These are phyloP conservation scores for Salinomyces thailandicus DNA, from an alignment of 2,329 filamentous ascomycete genomes.

Conservation along the genomic window DNA sequence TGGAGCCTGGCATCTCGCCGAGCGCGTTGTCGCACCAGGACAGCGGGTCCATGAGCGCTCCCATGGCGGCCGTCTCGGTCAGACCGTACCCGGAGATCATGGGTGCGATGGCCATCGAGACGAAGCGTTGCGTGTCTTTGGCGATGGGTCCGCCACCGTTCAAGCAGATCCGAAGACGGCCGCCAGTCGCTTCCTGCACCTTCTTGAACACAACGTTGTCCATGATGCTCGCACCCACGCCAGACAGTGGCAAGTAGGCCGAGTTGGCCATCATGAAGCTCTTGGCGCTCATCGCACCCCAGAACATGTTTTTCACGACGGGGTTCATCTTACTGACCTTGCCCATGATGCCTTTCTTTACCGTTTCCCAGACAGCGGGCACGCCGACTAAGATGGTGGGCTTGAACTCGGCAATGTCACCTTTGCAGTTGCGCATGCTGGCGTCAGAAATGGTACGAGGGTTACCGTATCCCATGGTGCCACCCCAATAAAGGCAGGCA, in stretches of 20 bases:
- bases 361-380: conserved; percentile 91
- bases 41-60: conserved; percentile 70
- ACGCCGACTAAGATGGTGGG: conserved; percentile 90
- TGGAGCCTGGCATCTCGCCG: conserved; percentile 63
- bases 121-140: conserved; percentile 76
- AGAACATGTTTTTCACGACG: conserved; percentile 70
- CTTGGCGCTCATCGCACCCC: conserved; percentile 53
- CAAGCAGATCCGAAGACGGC: conserved; percentile 77
- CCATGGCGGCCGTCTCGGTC: conserved; percentile 73
- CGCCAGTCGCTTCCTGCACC: conserved; percentile 81
- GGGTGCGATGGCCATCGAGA: conserved; percentile 83
- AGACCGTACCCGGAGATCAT: conserved; percentile 93
- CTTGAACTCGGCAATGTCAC: conserved; percentile 84
- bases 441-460: conserved; percentile 77
- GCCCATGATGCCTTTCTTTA: conserved; percentile 83
- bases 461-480: conserved; percentile 86
- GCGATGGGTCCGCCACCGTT: conserved; percentile 89
- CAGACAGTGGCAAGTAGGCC: conserved; percentile 39
- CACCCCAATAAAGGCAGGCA: conserved; percentile 76
- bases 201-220: conserved; percentile 85
- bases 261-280: conserved; percentile 44
- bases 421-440: conserved; percentile 79
- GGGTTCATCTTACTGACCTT: conserved; percentile 63
- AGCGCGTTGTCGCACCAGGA: conserved; percentile 70
- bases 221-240: conserved; percentile 51